Evolutionary conservation across 1,284 basidiomycete species (phyloP).

Genomic region (Ustilago nuda): DNA sequence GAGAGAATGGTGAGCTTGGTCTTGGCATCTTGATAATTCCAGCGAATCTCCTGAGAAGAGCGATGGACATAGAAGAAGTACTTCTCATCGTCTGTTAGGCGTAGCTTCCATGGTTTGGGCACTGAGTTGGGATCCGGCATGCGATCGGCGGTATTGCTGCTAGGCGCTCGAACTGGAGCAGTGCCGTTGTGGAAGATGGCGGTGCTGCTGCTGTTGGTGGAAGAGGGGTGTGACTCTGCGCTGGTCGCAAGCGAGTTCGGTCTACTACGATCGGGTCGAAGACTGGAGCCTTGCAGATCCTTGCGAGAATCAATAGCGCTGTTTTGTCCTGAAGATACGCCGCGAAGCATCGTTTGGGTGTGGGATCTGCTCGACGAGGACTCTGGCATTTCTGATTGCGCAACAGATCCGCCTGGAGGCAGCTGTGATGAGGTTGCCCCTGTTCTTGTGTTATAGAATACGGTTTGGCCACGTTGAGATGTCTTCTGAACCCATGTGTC

Average conservation of each 20-base stretch:
- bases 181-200: constrained; percentile 42
- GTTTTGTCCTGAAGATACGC: constrained; percentile 23
- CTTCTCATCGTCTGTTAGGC: constrained; percentile 51
- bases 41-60: constrained; percentile 46
- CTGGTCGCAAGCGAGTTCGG: constrained; percentile 21
- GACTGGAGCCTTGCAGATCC: constrained; percentile 73
- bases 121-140: constrained; percentile 44
- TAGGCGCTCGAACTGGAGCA: constrained; percentile 34
- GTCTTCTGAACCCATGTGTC: constrained; percentile 71
- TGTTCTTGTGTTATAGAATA: constrained; percentile 91
- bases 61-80: constrained; percentile 54
- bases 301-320: constrained; percentile 37
- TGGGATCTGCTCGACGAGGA: constrained; percentile 16
- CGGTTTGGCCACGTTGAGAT: constrained; percentile 77
- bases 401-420: constrained; percentile 71
- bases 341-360: constrained; percentile 25
- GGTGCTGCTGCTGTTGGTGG: constrained; percentile 36
- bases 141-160: constrained; percentile 39
- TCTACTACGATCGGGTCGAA: constrained; percentile 72
- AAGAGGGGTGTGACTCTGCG: constrained; percentile 35
- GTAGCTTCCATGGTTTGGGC: constrained; percentile 50
- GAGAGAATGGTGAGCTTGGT: constrained; percentile 50
- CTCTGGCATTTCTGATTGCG: constrained; percentile 4
- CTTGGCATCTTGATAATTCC: constrained; percentile 46
- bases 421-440: constrained; percentile 86